Conservation (phyloP, 768 basidiomycete genomes). For the Piloderma croceum region DNA sequence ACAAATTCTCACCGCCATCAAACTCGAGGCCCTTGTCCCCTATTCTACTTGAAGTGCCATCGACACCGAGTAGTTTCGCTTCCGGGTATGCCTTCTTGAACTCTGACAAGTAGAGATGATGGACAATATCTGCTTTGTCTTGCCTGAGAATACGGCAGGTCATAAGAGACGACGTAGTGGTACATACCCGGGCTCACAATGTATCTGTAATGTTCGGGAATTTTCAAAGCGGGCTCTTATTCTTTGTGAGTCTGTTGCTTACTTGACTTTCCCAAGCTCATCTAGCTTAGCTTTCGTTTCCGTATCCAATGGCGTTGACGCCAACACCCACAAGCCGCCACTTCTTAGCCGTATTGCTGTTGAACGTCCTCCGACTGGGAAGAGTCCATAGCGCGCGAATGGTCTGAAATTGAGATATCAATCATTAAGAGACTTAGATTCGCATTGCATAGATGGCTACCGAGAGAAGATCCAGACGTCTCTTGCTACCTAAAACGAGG, state of each 20-base stretch:
- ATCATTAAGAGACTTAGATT: not conserved
- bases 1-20: conserved; percentile 51
- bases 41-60: conserved; percentile 46
- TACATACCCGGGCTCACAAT: too few relatives aligned
- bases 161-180: too few relatives aligned
- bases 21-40: conserved; percentile 47
- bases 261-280: conserved; percentile 67
- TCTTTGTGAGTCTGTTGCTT: conserved; percentile 10
- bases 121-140: too few relatives aligned
- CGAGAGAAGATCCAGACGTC: conserved; percentile 64
- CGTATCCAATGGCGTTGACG: conserved; percentile 64
- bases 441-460: conserved; percentile 25
- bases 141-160: too few relatives aligned
- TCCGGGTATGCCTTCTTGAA: conserved; percentile 66
- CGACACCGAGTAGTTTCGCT: conserved; percentile 68
- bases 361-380: conserved; percentile 78
- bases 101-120: too few relatives aligned
- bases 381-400: conserved; percentile 57
- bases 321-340: conserved; percentile 77
- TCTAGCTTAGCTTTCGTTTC: conserved; percentile 61
- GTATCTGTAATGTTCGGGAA: too few relatives aligned
- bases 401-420: conserved; percentile 36
- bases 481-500: conserved; percentile 24
- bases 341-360: conserved; percentile 69
- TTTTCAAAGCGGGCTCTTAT: too few relatives aligned